Evolutionary conservation across 495 filamentous ascomycete genomes (phyloP).

Genomic region (Lindgomyces ingoldianus): DNA sequence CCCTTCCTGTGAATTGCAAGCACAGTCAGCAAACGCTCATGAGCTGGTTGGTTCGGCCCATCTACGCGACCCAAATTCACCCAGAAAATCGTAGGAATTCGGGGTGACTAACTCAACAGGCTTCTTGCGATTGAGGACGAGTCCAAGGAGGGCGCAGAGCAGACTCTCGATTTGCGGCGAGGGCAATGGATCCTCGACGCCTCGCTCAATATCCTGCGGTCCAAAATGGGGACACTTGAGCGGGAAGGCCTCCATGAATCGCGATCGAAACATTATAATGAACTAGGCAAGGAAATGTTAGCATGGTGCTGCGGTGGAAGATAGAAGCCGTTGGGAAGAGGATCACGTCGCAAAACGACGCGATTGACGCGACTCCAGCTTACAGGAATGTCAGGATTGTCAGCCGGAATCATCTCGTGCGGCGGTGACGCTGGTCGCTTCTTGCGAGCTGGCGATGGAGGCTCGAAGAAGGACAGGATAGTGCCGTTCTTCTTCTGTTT

Average conservation of each 20-base stretch:
- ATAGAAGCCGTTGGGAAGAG: constrained; percentile 19
- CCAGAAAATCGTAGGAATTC: neutral
- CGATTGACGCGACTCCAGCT: constrained; percentile 49
- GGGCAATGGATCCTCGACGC: constrained; percentile 73
- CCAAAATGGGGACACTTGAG: constrained; percentile 84
- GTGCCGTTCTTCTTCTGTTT: constrained; percentile 30
- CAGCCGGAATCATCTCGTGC: constrained; percentile 83
- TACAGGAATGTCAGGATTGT: constrained; percentile 87
- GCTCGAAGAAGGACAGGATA: constrained; percentile 44
- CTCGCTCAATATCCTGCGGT: constrained; percentile 90
- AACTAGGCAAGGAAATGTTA: constrained; percentile 61
- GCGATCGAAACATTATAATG: constrained; percentile 94
- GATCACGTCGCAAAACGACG: constrained; percentile 41
- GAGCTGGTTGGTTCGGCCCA: neutral
- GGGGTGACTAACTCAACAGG: constrained; percentile 83
- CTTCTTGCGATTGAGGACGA: constrained; percentile 95
- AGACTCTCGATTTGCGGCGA: constrained; percentile 84
- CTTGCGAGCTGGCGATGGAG: constrained; percentile 67
- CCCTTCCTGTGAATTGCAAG: constrained; percentile 57
- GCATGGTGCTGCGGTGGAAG: neutral
- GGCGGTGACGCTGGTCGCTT: constrained; percentile 78
- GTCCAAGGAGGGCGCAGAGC: constrained; percentile 80
- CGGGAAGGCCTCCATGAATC: constrained; percentile 85
- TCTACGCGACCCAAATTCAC: constrained; percentile 19
- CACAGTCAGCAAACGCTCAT: constrained; percentile 20